Evolutionary conservation across 2,329 filamentous ascomycete species (phyloP), one percentile per base, ranked within the genome.

Genomic region (Diaporthe sp.): DNA sequence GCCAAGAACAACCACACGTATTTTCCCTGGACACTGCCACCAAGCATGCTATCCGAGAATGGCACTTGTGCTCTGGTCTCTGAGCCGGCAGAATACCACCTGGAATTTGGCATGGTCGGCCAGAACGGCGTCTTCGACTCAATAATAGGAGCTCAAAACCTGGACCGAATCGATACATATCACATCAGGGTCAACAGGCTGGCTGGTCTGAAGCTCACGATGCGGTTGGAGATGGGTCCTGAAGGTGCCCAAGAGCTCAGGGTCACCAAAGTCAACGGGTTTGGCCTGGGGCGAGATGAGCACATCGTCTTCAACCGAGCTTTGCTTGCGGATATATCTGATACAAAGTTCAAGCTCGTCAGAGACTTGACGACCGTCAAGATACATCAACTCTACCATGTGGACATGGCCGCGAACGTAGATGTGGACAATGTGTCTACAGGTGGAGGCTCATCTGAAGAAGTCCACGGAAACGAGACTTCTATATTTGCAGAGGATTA

Each of bases 1-100:
- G 92, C 92, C 19, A 90, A 90, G 9, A 92, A 91, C 0, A 97
- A 97, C 79, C 92, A 96, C 82, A 96, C 93, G 0, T 92, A 94
- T 79, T 98, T 95, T 80, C 97, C 97, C 0, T 98, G 96, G 96
- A 98, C 97, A 0, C 86, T 99, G 0, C 96, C 97, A 0, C 86
- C 87, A 1, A 88, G 90, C 35, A 87, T 97, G 78, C 88, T 98
- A 3, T 95, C 96, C 0, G 84, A 86, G 13, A 91, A 97, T 79
- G 96, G 94, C 0, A 93, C 89, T n/a, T 97, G 95, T 78, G 89
- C 92, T 6, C 91, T 90, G 17, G 92, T 97, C 77, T 88, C 91
- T 7, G 87, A 92, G 73, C 92, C 93, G 25, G 88, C 93, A 13
- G 93, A 95, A 3, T 92, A 97, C 28, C 86, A 86, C 69, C 89